A percentile compares a stretch with the other conserved stretches of the same genome.
Evolutionary conservation across 2,329 filamentous ascomycete species (phyloP).

Genomic region (Fusarium pseudonygamai): DNA sequence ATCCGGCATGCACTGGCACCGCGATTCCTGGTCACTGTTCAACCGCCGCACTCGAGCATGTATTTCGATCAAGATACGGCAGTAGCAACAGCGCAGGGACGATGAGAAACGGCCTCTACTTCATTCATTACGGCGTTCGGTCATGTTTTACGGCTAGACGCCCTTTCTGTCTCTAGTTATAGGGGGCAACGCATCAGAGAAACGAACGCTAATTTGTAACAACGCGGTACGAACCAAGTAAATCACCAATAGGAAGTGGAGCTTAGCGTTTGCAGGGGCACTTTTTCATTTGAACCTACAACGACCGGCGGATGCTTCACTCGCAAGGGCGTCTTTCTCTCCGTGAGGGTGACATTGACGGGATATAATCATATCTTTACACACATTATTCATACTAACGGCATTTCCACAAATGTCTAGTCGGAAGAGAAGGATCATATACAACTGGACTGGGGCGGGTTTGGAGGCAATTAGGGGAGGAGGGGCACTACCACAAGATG

Average conservation of each 20-base stretch:
- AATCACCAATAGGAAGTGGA: conserved; percentile 19
- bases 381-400: conserved; percentile 22
- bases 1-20: neutral
- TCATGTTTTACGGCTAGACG: conserved; percentile 38
- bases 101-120: conserved; percentile 40
- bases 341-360: conserved; percentile 5
- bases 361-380: conserved; percentile 28
- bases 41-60: conserved; percentile 14
- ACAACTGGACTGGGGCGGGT: conserved; percentile 17
- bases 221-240: conserved; percentile 24
- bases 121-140: conserved; percentile 38
- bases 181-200: conserved; percentile 21
- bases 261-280: conserved; percentile 33
- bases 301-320: conserved; percentile 18
- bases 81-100: conserved; percentile 20
- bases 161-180: conserved; percentile 28
- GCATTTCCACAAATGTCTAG: conserved; percentile 22
- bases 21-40: conserved; percentile 6
- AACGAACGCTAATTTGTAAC: conserved; percentile 34
- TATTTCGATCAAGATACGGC: neutral
- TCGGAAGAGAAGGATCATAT: conserved; percentile 26
- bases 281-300: conserved; percentile 26
- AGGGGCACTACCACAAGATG: conserved; percentile 21
- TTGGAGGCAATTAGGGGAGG: conserved; percentile 9
- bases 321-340: conserved; percentile 27